Conservation (phyloP, 805 yeast species). For the Sugiyamaella boreocaroliniensis region DNA sequence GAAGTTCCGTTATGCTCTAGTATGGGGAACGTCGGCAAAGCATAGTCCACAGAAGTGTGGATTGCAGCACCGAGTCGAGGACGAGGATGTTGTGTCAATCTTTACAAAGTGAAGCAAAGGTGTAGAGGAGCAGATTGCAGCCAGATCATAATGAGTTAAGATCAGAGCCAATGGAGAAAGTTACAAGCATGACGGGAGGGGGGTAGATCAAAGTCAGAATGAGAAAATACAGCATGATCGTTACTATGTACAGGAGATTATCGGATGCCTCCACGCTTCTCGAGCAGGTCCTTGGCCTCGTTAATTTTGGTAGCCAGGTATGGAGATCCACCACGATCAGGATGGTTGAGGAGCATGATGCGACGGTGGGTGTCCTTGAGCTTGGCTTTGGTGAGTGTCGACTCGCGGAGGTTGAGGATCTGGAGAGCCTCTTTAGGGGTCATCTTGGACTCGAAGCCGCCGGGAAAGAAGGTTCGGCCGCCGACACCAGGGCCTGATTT, state of each 20-base stretch:
- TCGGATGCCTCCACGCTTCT: slow-evolving; percentile 43
- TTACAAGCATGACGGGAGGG: too few relatives aligned
- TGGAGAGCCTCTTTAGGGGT: slow-evolving; percentile 80
- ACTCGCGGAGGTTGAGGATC: slow-evolving; percentile 57
- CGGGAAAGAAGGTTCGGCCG: slow-evolving; percentile 67
- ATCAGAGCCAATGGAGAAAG: not conserved
- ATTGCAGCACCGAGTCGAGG: slow-evolving; percentile 69
- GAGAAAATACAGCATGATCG: not conserved
- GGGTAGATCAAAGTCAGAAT: too few relatives aligned
- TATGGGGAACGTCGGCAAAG: slow-evolving; percentile 94
- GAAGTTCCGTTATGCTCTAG: slow-evolving; percentile 88
- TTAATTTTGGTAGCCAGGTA: slow-evolving; percentile 78
- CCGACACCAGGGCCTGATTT: slow-evolving; percentile 53
- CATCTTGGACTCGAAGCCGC: slow-evolving; percentile 92
- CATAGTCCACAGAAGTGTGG: slow-evolving; percentile 98
- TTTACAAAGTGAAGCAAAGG: slow-evolving; percentile 69
- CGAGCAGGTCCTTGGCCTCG: slow-evolving; percentile 76
- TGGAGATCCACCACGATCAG: slow-evolving; percentile 84
- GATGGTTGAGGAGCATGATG: slow-evolving; percentile 78
- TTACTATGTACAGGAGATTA: slow-evolving; percentile 2
- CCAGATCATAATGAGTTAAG: not conserved
- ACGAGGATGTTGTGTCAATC: slow-evolving; percentile 90
- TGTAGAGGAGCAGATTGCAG: too few relatives aligned
- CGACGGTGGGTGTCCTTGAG: slow-evolving; percentile 66
- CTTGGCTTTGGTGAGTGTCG: slow-evolving; percentile 32